Conservation (phyloP, 352 stramenopile species). For the Phytophthora pluvialis region DNA sequence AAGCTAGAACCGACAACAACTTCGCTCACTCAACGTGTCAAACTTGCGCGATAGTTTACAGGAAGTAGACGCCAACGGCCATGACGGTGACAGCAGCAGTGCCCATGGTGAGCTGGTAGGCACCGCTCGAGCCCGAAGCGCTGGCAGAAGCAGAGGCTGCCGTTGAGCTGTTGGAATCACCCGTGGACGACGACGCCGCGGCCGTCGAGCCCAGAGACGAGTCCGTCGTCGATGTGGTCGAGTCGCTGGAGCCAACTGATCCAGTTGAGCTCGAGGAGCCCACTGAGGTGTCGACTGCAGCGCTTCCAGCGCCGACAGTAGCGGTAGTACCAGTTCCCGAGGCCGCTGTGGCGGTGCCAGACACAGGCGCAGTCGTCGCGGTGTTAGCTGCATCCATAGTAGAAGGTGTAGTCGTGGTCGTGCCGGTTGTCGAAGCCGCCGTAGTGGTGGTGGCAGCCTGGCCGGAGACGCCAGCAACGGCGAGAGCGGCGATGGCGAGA, state of each 20-base stretch:
- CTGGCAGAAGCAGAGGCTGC: constrained; percentile 13
- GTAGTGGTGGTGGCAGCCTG: constrained; percentile 16
- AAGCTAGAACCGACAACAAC: too few relatives aligned
- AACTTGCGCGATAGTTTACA: too few relatives aligned
- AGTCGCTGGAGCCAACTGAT: neutral
- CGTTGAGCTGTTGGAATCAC: constrained; percentile 3
- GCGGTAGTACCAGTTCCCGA: constrained; percentile 4
- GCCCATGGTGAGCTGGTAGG: constrained; percentile 28
- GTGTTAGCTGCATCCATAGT: constrained; percentile 1
- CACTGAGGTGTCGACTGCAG: constrained; percentile 12
- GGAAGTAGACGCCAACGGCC: constrained; percentile 26
- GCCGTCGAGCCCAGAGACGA: constrained; percentile 9
- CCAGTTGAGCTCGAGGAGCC: constrained; percentile 9
- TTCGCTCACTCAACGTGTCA: too few relatives aligned
- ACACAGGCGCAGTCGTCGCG: neutral
- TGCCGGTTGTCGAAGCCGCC: neutral
- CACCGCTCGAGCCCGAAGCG: constrained; percentile 28
- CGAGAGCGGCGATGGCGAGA: constrained; percentile 34
- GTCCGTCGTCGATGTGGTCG: constrained; percentile 15
- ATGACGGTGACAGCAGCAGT: constrained; percentile 9
- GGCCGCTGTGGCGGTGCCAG: neutral
- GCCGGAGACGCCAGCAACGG: constrained; percentile 25
- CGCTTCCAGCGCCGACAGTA: constrained; percentile 8
- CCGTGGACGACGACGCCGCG: constrained; percentile 16
- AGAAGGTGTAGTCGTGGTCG: constrained; percentile 11